phyloP scores from a whole-genome alignment of 129 eudicot genomes.

The Heracleum sosnowskyi region DNA sequence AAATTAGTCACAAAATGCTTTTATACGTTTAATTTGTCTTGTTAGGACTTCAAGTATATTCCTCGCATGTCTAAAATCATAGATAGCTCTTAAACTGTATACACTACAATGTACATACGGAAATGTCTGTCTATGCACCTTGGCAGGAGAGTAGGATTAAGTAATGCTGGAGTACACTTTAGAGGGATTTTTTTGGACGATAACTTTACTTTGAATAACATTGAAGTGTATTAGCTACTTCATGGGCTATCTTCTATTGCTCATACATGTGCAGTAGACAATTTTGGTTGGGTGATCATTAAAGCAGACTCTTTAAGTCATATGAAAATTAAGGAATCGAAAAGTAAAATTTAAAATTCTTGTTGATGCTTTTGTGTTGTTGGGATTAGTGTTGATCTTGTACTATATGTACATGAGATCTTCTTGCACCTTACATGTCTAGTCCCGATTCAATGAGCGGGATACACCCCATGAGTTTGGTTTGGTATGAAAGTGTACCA shows the following conservation, averaged over 20 bases:
- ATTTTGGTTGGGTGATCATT: not conserved
- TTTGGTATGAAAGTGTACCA: not conserved
- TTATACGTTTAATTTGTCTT: not conserved
- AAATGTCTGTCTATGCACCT: not conserved
- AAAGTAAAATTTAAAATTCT: not conserved
- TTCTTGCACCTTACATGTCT: not conserved
- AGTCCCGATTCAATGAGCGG: not conserved
- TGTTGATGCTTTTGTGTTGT: not conserved
- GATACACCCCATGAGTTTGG: not conserved
- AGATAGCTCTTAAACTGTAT: not conserved
- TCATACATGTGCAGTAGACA: not conserved
- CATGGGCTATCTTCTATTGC: not conserved
- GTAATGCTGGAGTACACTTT: not conserved
- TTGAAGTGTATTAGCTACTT: not conserved
- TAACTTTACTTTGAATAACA: not conserved
- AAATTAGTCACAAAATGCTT: not conserved
- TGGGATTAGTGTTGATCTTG: not conserved
- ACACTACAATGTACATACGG: not conserved
- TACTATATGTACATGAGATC: not conserved
- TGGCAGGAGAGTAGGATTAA: not conserved
- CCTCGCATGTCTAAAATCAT: not conserved
- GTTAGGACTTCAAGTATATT: not conserved
- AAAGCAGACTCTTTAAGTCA: not conserved
- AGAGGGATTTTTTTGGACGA: not conserved
- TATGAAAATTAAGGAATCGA: not conserved